Base-by-base conservation (phyloP, 2,329 filamentous ascomycete genomes). In the Colletotrichum nymphaeae region DNA sequence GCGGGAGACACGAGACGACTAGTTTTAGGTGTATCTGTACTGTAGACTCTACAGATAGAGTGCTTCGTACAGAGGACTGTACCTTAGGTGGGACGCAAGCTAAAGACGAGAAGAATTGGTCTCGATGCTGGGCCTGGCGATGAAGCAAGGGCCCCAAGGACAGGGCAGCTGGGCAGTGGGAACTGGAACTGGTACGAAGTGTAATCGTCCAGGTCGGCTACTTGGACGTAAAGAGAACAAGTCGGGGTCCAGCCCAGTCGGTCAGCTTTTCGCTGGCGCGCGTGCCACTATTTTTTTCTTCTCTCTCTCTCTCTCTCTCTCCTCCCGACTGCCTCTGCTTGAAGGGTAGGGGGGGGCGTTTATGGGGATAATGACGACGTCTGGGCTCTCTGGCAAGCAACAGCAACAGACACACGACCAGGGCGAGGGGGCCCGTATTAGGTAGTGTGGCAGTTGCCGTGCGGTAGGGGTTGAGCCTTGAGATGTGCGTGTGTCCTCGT, bases 241-340 rank as follows among this genome's bases (percentile, higher is more conserved):
- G 66, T 67, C 55, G 42, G 67, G 67, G 70, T 56, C 67, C 71
- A 73, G 71, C 67, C 67, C 62, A 57, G 67, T 63, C 71, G 62
- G 67, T 66, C 67, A 73, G 56, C 67, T 70, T 71, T 70, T 30
- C 67, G 56, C 37, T 70, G 46, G 60, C 26, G 60, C 70, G 70
- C 60, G 70, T 66, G 67, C 70, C 60, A 70, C 62, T 60, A 26
- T 57, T 5, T 56, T 57, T 35, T 42, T 53, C 16, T 28, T 19
- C 24, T 7, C 11, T 22, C 14, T 26, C 3, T 26, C 24, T 4
- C 26, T 4, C 12, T 16, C 12, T 46, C 19, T 46, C 7, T 14
- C 8, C n/a, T 32, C 11, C 32, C 32, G 32, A 11, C 32, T 14
- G 14, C 19, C 22, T 5, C 6, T 24, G 30, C 53, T 26, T 46